Base-by-base conservation (phyloP, 129 eudicot genomes). In the Helichrysum umbraculigerum region DNA sequence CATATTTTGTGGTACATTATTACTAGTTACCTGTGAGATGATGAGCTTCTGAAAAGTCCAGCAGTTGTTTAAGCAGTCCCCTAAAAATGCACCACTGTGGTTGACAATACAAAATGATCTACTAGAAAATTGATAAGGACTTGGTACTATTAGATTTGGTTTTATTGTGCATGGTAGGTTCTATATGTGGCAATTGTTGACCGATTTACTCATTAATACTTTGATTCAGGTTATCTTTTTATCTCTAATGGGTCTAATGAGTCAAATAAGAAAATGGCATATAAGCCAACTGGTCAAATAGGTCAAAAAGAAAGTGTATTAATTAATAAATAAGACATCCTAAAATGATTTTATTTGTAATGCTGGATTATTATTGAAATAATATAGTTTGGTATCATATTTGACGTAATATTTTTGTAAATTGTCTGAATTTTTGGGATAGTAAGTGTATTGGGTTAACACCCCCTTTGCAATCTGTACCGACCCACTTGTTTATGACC, bases 1-100 rank as follows among this genome's bases (percentile, higher is more conserved):
- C 6, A 64, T 21, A 47, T 30, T 6, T 10, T 42, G 21, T 54
- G 68, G 62, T 78, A 44, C 64, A 8, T 61, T 14, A 28, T 33
- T 32, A 28, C 5, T 4, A 33, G 15, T 66, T 66, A 35, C 67
- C 35, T 34, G 57, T 2, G 52, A 37, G 77, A 58, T 15, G 77
- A 58, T 21, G 33, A 58, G 19, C 56, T 72, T 72, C 9, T 17
- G 33, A 10, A 59, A 58, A n/a, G 52, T 56, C 20, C 20, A 51
- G 66, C 19, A 29, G 63, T 19, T 33, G 34, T 54, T n/a, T 33
- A 52, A 10, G 51, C n/a, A 71, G 76, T 71, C n/a, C 76, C 76
- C 47, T 32, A 28, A 19, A 52, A 54, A 16, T 39, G 29, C 50
- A 12, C 62, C 32, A 72, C 76, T 56, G 33, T 4, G 4, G 62